Evolutionary conservation across 352 stramenopile species (phyloP).

Genomic region (Phytophthora sp.): DNA sequence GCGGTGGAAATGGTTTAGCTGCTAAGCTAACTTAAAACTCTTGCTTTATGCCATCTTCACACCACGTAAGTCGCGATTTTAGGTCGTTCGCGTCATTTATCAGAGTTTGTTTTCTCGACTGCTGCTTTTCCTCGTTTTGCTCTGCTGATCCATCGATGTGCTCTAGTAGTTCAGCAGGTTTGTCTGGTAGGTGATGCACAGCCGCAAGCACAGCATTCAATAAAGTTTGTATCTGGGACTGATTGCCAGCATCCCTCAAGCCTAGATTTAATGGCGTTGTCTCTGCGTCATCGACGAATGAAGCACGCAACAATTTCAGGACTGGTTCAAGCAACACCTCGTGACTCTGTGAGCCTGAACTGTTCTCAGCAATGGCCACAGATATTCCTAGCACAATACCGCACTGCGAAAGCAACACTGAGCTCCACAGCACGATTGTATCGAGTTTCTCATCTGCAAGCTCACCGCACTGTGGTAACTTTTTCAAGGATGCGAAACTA

Average conservation of each 20-base stretch:
- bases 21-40: conserved; percentile 12
- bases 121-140: conserved; percentile 3
- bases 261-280: background rate
- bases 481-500: conserved; percentile 34
- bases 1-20: conserved; percentile 29
- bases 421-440: conserved; percentile 44
- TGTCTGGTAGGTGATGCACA: background rate
- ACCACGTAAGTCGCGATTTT: conserved; percentile 29
- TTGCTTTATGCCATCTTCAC: conserved; percentile 4
- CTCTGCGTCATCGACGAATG: conserved; percentile 21
- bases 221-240: conserved; percentile 23
- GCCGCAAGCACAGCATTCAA: conserved; percentile 23
- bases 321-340: conserved; percentile 8
- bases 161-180: too few species aligned
- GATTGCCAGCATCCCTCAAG: conserved; percentile 22
- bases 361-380: background rate
- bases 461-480: conserved; percentile 50
- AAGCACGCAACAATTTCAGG: conserved; percentile 14
- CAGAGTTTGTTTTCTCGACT: conserved; percentile 31
- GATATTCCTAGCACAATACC: conserved; percentile 18
- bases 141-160: too few species aligned
- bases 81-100: conserved; percentile 27
- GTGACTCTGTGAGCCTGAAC: background rate
- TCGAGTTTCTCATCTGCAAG: conserved; percentile 54
- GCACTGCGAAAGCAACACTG: conserved; percentile 55